Conservation (phyloP, 2,329 filamentous ascomycete species). For the Diaporthe velutina region DNA sequence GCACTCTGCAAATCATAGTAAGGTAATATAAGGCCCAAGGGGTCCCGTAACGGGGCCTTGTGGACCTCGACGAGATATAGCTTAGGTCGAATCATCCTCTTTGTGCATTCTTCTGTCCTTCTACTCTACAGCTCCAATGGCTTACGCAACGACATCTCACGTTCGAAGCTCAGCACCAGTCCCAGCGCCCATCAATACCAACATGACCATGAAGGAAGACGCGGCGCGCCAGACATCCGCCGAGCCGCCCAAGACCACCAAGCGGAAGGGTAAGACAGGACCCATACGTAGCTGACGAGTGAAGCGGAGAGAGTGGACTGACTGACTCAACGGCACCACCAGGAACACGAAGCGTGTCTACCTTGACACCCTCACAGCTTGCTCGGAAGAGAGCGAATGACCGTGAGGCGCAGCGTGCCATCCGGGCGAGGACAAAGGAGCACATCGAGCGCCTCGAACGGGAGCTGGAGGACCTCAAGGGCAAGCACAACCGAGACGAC, state of each 20-base stretch:
- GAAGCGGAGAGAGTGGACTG: slow-evolving; percentile 32
- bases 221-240: slow-evolving; percentile 59
- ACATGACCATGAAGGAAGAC: slow-evolving; percentile 43
- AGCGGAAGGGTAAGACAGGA: slow-evolving; percentile 58
- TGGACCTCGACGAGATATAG: slow-evolving; percentile 37
- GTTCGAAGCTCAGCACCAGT: slow-evolving; percentile 39
- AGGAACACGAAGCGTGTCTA: slow-evolving; percentile 84
- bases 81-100: slow-evolving; percentile 31
- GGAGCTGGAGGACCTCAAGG: slow-evolving; percentile 78
- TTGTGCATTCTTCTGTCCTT: slow-evolving; percentile 30
- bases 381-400: slow-evolving; percentile 93
- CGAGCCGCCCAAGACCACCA: slow-evolving; percentile 58
- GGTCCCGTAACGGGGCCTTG: slow-evolving; percentile 36
- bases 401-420: slow-evolving; percentile 88
- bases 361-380: slow-evolving; percentile 88
- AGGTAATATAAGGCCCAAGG: slow-evolving; percentile 35
- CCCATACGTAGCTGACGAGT: slow-evolving; percentile 32
- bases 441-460: slow-evolving; percentile 85
- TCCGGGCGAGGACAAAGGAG: slow-evolving; percentile 86
- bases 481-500: slow-evolving; percentile 61
- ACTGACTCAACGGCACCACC: slow-evolving; percentile 37
- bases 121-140: slow-evolving; percentile 36
- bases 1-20: slow-evolving; percentile 31
- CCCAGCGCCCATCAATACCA: slow-evolving; percentile 42
- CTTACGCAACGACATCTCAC: slow-evolving; percentile 41